A percentile compares a stretch with the other conserved stretches of the same genome.
Conservation (phyloP, 306 rosid species). For the Fagus crenata region DNA sequence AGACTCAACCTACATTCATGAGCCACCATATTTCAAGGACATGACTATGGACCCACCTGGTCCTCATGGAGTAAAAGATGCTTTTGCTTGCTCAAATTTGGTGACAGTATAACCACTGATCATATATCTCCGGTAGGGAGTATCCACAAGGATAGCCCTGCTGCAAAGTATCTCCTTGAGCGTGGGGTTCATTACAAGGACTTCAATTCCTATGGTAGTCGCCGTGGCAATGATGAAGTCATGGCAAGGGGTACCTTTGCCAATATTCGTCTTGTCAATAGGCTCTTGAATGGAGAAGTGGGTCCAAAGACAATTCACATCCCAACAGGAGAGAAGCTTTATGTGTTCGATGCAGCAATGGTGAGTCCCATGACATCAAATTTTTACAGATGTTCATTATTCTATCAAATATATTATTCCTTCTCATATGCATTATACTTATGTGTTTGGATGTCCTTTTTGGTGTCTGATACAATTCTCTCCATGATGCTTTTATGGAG, state of each 20-base stretch:
- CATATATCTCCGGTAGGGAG: constrained; percentile 47
- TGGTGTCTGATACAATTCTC: not conserved
- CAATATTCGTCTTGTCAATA: constrained; percentile 40
- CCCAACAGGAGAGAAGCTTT: too few relatives aligned
- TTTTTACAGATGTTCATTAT: not conserved
- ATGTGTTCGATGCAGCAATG: too few relatives aligned
- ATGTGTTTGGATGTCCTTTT: not conserved
- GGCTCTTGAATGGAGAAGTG: constrained; percentile 7
- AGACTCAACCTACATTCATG: constrained; percentile 45
- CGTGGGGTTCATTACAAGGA: constrained; percentile 38
- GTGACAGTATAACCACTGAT: constrained; percentile 52
- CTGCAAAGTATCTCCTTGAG: constrained; percentile 41
- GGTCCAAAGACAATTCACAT: too few relatives aligned
- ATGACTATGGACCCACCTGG: constrained; percentile 40
- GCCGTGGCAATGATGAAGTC: constrained; percentile 45
- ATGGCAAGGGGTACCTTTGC: constrained; percentile 42
- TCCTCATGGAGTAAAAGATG: constrained; percentile 35
- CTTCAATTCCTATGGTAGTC: constrained; percentile 45
- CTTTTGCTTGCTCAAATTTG: constrained; percentile 46
- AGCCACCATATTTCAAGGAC: constrained; percentile 44
- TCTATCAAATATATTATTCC: not conserved
- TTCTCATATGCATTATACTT: not conserved
- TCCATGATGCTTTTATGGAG: not conserved
- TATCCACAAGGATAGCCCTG: constrained; percentile 48
- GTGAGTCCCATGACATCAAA: not conserved